A percentile compares a stretch with the other conserved stretches of the same genome.
phyloP scores from a whole-genome alignment of 2,329 filamentous ascomycete species.

The Colletotrichum aenigma region DNA sequence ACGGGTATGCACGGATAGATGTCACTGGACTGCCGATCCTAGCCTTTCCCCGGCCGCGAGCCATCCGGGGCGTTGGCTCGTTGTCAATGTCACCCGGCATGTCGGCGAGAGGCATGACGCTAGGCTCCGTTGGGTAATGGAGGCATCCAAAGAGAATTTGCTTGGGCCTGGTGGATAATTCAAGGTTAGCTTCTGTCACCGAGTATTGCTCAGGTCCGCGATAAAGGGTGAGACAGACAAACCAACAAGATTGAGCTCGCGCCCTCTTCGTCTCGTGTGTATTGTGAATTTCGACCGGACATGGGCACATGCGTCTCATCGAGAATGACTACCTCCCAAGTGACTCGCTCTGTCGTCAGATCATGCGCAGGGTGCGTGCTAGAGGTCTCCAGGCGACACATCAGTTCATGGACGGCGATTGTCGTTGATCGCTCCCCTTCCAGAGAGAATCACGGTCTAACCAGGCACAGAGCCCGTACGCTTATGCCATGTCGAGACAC shows the following conservation, averaged over 20 bases:
- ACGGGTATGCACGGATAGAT: neutral
- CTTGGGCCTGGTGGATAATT: neutral
- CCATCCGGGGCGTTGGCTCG: neutral
- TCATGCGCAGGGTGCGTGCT: neutral
- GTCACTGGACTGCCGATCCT: neutral
- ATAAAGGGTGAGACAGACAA: neutral
- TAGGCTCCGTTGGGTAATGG: neutral
- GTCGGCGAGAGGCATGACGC: neutral
- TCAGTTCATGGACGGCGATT: neutral
- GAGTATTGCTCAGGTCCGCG: neutral
- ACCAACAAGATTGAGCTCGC: neutral
- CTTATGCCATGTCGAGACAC: neutral
- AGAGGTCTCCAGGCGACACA: neutral
- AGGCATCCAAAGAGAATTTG: neutral
- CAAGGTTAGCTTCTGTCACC: neutral
- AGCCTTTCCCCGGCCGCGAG: neutral
- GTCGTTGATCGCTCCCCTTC: neutral
- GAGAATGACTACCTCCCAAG: neutral
- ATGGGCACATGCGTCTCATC: neutral
- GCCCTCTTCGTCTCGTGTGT: neutral
- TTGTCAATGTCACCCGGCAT: neutral
- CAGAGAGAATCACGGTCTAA: neutral
- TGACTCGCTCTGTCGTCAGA: neutral
- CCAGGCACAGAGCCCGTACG: neutral
- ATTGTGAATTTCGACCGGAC: neutral